Evolutionary conservation across 2,329 filamentous ascomycete genomes (phyloP), one percentile per base, ranked within the genome.

Genomic region (Alternaria brassicae): DNA sequence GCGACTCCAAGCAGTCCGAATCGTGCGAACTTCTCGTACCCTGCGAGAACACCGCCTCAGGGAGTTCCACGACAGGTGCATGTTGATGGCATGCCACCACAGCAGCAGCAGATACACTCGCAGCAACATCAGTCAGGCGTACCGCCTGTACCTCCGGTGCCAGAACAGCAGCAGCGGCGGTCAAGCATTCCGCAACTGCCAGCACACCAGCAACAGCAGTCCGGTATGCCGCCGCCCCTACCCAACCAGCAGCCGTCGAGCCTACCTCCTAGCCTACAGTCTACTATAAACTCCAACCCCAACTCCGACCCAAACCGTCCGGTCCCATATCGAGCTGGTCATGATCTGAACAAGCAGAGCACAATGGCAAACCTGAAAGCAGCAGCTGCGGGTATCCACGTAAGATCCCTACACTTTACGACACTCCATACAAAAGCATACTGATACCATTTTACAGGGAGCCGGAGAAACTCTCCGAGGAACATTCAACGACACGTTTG

Each of bases 381-480:
- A 9, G 75, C 74, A 3, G 74, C 72, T 15, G 72, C 71, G 9
- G 74, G 74, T n/a, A 74, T 77, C 17, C 75, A 77, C 50, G 75
- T 77, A 70, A 67, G 72, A 34, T 10, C 36, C 17, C 6, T 45
- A 52, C 27, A 9, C 2, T n/a, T 12, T 9, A 28, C 5, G 19
- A 28, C 17, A 15, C 44, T 4, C 0, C 10, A 15, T 19, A 23
- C 30, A 15, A n/a, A 34, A 5, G 21, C 3, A 21, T 51, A 51
- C 66, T 63, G 15, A 70, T 19, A 42, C 15, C 2, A 3, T 17
- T 9, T 13, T 9, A 37, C 40, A 77, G 75, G 75, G 75, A 40
- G 75, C 73, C 17, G 68, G 74, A 48, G 75, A 77, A 65, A 70
- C 75, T 41, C 69, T 77, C 17, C 71, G 75, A 32, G 75, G 75